Conservation (phyloP, 2,329 filamentous ascomycete genomes). For the Madurella mycetomatis region DNA sequence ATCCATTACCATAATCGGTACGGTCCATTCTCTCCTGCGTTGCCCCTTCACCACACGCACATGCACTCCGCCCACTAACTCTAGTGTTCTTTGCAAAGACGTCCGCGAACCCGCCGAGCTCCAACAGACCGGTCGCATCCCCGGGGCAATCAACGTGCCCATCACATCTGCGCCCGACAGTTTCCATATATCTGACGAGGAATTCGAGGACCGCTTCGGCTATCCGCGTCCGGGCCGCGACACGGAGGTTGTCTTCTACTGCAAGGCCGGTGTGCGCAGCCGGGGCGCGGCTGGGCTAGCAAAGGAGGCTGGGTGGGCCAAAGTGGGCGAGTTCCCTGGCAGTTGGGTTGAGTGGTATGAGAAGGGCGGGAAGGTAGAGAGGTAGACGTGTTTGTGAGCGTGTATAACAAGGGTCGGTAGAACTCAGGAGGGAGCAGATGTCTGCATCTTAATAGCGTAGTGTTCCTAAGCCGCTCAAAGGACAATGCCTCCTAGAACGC, state of each 20-base stretch:
- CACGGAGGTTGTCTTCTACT: conserved; percentile 75
- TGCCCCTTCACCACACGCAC: neutral
- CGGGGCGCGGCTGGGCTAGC: conserved; percentile 73
- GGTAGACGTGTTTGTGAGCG: conserved; percentile 30
- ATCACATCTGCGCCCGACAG: conserved; percentile 72
- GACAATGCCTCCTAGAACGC: neutral
- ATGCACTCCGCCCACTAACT: neutral
- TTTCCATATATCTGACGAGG: conserved; percentile 68
- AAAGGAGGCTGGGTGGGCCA: conserved; percentile 67
- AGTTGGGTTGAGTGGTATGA: conserved; percentile 80
- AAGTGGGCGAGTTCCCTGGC: conserved; percentile 67
- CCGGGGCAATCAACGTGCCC: conserved; percentile 77
- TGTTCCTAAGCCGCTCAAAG: neutral
- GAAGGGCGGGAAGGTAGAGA: conserved; percentile 61
- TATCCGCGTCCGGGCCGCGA: conserved; percentile 61
- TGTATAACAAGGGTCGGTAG: neutral
- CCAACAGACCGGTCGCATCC: conserved; percentile 64
- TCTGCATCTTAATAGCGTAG: neutral
- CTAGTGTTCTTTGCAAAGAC: conserved; percentile 40
- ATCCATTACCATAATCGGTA: conserved; percentile 46
- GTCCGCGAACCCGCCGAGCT: conserved; percentile 70
- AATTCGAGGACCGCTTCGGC: conserved; percentile 80
- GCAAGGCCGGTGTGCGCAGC: conserved; percentile 84
- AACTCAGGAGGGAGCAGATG: neutral
- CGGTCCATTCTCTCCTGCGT: conserved; percentile 11